These are phyloP conservation scores for Candida incommunis DNA, from an alignment of 805 yeast species.

Conservation along the genomic window DNA sequence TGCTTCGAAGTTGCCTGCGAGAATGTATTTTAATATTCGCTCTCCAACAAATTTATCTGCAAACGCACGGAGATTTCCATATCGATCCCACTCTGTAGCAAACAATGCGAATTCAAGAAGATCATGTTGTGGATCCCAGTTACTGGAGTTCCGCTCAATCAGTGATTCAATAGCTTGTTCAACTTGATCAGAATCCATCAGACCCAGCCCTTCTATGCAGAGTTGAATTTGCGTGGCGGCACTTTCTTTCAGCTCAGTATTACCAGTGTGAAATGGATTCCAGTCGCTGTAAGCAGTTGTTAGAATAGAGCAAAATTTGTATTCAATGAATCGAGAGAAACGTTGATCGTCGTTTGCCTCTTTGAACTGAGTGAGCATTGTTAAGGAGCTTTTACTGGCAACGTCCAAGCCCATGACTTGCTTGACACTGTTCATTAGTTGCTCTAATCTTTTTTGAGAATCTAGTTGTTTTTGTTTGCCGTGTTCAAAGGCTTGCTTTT, in stretches of 20 bases:
- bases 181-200: background rate
- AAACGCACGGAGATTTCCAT: no score
- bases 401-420: background rate
- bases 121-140: background rate
- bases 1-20: no score
- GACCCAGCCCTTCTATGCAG: background rate
- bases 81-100: background rate
- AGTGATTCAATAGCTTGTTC: background rate
- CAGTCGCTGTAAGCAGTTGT: background rate
- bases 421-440: background rate
- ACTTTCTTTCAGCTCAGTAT: no score
- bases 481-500: background rate
- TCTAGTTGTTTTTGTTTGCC: background rate
- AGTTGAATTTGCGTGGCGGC: no score
- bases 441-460: background rate
- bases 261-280: background rate
- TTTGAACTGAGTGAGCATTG: background rate
- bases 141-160: background rate
- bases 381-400: background rate
- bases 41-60: background rate
- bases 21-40: no score
- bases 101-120: background rate
- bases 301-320: background rate
- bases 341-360: background rate
- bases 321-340: background rate